phyloP scores from a whole-genome alignment of 208 protist genomes.

The Crithidia bombi region DNA sequence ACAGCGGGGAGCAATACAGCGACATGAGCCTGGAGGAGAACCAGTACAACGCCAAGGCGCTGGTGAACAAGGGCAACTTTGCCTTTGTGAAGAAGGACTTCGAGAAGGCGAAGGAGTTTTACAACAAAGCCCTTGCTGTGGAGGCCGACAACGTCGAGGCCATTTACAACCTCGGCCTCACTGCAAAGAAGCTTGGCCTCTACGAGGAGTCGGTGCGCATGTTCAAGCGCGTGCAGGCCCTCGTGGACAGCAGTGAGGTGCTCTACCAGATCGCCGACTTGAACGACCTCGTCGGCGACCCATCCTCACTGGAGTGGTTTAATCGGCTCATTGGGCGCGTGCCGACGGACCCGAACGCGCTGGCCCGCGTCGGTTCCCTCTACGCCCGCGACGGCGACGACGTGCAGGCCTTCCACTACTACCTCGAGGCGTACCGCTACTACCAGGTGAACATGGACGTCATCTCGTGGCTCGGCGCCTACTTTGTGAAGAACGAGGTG shows the following conservation, averaged over 20 bases:
- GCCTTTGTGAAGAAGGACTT: conserved; percentile 88
- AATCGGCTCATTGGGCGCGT: conserved; percentile 87
- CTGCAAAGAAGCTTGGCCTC: conserved; percentile 88
- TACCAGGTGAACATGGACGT: conserved; percentile 98
- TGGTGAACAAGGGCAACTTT: conserved; percentile 98
- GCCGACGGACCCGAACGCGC: conserved; percentile 95
- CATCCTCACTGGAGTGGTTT: conserved; percentile 79
- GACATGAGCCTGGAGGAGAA: conserved; percentile 94
- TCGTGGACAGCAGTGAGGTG: conserved; percentile 95
- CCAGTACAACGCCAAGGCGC: conserved; percentile 96
- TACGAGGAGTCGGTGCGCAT: conserved; percentile 93
- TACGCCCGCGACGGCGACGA: conserved; percentile 93
- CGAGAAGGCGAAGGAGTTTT: conserved; percentile 93
- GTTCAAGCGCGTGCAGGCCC: conserved; percentile 94
- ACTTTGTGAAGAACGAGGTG: conserved; percentile 97
- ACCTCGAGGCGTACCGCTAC: conserved; percentile 96
- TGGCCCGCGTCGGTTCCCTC: conserved; percentile 92
- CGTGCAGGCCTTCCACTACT: conserved; percentile 94
- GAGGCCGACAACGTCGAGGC: conserved; percentile 98
- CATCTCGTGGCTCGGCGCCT: conserved; percentile 97
- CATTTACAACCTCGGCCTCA: conserved; percentile 97
- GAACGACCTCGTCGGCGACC: conserved; percentile 85
- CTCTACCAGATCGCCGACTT: conserved; percentile 95
- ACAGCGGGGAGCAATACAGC: conserved; percentile 96
- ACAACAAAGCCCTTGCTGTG: conserved; percentile 94